phyloP scores from a whole-genome alignment of 2,329 filamentous ascomycete genomes.

The Aurifilum marmelostoma region DNA sequence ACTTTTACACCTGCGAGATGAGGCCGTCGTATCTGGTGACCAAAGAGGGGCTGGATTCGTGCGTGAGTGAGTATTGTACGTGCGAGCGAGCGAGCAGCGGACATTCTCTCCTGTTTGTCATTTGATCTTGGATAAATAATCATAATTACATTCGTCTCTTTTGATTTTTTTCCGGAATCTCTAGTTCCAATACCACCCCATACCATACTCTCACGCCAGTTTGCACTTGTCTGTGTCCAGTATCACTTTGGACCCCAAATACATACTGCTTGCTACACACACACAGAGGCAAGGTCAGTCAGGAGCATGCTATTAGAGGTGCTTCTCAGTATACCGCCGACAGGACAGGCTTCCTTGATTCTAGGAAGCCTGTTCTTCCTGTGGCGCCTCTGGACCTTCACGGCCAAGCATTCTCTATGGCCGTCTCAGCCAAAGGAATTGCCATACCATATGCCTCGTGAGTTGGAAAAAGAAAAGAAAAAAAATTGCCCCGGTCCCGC shows the following conservation, averaged over 20 bases:
- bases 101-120: neutral
- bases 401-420: neutral
- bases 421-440: slow-evolving; percentile 12
- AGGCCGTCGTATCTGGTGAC: neutral
- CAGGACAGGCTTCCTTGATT: slow-evolving; percentile 1
- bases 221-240: neutral
- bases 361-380: neutral
- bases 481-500: neutral
- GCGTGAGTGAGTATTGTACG: neutral
- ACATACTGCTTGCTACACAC: neutral
- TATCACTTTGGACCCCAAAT: neutral
- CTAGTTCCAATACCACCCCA: neutral
- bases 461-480: neutral
- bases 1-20: neutral
- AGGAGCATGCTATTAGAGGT: neutral
- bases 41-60: neutral
- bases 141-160: neutral
- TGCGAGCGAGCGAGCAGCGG: neutral
- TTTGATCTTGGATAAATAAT: neutral
- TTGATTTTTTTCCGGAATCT: neutral
- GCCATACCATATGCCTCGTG: slow-evolving; percentile 11
- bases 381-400: slow-evolving; percentile 17
- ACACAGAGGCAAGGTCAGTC: neutral
- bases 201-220: neutral
- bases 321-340: neutral